Evolutionary conservation across 2,329 filamentous ascomycete genomes (phyloP), one percentile per base, ranked within the genome.

Genomic region (Fusarium pseudonygamai): DNA sequence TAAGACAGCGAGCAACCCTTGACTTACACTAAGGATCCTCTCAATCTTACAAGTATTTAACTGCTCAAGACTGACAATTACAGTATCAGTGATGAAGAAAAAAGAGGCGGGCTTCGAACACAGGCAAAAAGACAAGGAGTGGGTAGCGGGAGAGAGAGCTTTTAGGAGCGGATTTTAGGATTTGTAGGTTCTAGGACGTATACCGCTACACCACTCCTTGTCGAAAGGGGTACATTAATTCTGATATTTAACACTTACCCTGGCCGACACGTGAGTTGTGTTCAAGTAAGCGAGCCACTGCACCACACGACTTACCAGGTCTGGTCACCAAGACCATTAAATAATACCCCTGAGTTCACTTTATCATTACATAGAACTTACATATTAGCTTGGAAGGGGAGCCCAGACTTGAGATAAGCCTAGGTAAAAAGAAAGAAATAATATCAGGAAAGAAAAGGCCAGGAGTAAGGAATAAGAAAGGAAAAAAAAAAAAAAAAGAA

Each of bases 191-290:
- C 24, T 50, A 64, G 61, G 55, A 49, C 14, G 24, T 26, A 62
- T 64, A 45, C 61, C 61, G 16, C 56, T 64, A 26, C 56, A 64
- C 61, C 61, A 62, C 56, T 64, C 56, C 46, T 50, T 26, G 22
- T 26, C 22, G 15, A 30, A 16, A 43, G 45, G 30, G n/a, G 4
- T 37, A 32, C 5, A n/a, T 7, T 26, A 9, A 43, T 42, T 50
- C n/a, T 64, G 20, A 42, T 32, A 60, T 37, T 37, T 45, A 26
- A 50, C 14, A 32, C 34, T 28, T 58, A n/a, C 37, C 20, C 16
- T 46, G 15, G 8, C 42, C 22, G 12, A 3, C 20, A 7, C 30
- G 13, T 14, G 12, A 36, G 20, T 32, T 34, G 9, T 9, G 53
- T 20, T 36, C 24, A 30, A 12, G 11, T 8, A 4, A 30, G 34